Evolutionary conservation across 331 rosid genomes (phyloP), one percentile per base, ranked within the genome.

Genomic region (Quercus lobata): DNA sequence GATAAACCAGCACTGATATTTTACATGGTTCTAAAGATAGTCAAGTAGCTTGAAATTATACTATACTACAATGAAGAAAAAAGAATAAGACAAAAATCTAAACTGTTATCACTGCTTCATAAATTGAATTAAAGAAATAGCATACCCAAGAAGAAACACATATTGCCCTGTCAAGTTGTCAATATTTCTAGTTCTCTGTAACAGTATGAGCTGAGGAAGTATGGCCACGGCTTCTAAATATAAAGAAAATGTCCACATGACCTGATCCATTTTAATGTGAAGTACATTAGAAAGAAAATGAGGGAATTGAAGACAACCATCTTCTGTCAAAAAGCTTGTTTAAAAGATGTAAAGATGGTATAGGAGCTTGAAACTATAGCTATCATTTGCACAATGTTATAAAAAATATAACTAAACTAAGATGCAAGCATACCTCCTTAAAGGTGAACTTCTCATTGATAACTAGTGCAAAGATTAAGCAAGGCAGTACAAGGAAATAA

Each of bases 91-190:
- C 72, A 68, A 22, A 18, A 34, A 18, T 19, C 25, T 4, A 32
- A 35, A 68, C 9, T 19, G 35, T 34, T 46, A 17, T 29, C 52
- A 68, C 72, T 35, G 12, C 10, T 7, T 35, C 19, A 65, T 30
- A 16, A 68, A 68, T 32, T 37, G 37, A 24, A 46, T 32, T 32
- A 34, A 34, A 68, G 52, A 34, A 19, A 18, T 18, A 68, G 53
- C 81, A 82, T 89, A 94, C 98, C 97, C 98, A 34, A 94, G 97
- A 53, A 92, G 96, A 81, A 94, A 76, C 61, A 94, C 90, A 71
- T 94, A 92, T 94, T 94, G 92, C 78, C 98, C 98, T 0, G 98
- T 94, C 83, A 94, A 87, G 84, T 92, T 94, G 85, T 94, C 98
- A 85, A 94, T 94, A 83, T 94, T 94, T 87, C 97, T 88, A 7